These are phyloP conservation scores for Helianthus annuus DNA, from an alignment of 129 eudicot genomes.

Conservation along the genomic window HanXRQr2.0-SUNRISE NC_035435.2:167450844-167451343, in stretches of 20 bases:
- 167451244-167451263: too few species aligned
- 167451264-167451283: too few species aligned
- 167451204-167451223: too few species aligned
- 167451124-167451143: too few species aligned
- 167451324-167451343: too few species aligned
- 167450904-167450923: conserved; percentile 64
- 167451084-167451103: not conserved
- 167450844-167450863: conserved; percentile 55
- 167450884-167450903: conserved; percentile 50
- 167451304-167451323: too few species aligned
- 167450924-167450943: conserved; percentile 60
- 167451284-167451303: too few species aligned
- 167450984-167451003: conserved; percentile 36
- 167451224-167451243: too few species aligned
- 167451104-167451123: not conserved
- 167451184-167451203: too few species aligned
- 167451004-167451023: conserved; percentile 64
- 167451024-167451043: conserved; percentile 74
- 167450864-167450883: conserved; percentile 52
- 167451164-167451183: too few species aligned
- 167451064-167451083: conserved; percentile 5
- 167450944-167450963: conserved; percentile 56
- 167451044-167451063: not conserved
- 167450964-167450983: conserved; percentile 29
- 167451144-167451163: too few species aligned